Percentiles rank a stretch among this genome's conserved stretches.
These are phyloP conservation scores for Fusarium nurragi DNA, from an alignment of 2,329 filamentous ascomycete species.

Conservation along the genomic window DNA sequence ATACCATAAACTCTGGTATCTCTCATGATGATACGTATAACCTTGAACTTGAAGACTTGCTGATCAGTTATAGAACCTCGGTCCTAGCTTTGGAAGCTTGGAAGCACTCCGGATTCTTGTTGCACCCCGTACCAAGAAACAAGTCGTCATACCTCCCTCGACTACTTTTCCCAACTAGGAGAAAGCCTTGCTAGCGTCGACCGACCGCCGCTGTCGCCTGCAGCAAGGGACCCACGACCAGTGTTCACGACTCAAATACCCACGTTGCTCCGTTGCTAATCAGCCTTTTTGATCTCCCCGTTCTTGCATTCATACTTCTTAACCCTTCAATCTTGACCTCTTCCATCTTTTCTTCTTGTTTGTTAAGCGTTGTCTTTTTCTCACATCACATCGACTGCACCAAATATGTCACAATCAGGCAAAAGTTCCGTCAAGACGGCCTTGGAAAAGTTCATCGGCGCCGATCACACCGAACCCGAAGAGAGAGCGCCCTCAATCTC, in stretches of 20 bases:
- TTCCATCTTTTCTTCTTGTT: neutral
- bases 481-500: conserved; percentile 49
- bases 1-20: neutral
- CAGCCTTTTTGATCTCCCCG: conserved; percentile 21
- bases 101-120: neutral
- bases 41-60: neutral
- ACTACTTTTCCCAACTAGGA: conserved; percentile 39
- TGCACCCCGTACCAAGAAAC: conserved; percentile 5
- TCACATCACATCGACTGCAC: neutral
- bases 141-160: conserved; percentile 29
- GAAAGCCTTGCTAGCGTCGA: conserved; percentile 37
- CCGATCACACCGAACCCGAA: conserved; percentile 47
- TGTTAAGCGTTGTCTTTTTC: conserved; percentile 9
- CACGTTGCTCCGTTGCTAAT: conserved; percentile 19
- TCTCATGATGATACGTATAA: neutral
- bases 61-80: neutral
- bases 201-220: conserved; percentile 33
- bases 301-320: conserved; percentile 9
- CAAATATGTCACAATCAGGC: conserved; percentile 31
- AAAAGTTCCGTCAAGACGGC: conserved; percentile 39
- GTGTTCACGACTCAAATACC: conserved; percentile 28
- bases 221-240: conserved; percentile 14
- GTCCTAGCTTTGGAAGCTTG: neutral
- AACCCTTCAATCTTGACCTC: neutral
- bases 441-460: conserved; percentile 48